phyloP scores from a whole-genome alignment of 2,329 filamentous ascomycete species.

The Calonectria montana region DNA sequence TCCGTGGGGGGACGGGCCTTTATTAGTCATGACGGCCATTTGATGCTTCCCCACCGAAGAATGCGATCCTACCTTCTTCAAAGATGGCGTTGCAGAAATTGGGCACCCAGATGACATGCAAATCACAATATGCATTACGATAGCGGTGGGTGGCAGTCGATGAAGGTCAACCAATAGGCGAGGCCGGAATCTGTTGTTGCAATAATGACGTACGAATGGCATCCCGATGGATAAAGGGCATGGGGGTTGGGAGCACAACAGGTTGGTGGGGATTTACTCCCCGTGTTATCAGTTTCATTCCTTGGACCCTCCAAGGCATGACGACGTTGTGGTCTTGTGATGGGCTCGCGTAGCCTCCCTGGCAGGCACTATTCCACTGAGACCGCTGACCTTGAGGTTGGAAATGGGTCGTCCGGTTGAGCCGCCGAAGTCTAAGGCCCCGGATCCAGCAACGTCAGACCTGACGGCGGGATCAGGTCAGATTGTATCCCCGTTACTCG shows the following conservation, averaged over 20 bases:
- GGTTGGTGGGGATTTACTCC: not conserved
- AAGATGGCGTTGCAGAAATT: conserved; percentile 11
- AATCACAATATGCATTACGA: not conserved
- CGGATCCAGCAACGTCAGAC: conserved; percentile 5
- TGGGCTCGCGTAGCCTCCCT: conserved; percentile 5
- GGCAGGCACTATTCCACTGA: not conserved
- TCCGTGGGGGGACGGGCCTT: not conserved
- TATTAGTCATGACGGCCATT: not conserved
- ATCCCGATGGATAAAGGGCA: not conserved
- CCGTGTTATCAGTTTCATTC: conserved; percentile 1
- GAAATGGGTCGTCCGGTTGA: conserved; percentile 16
- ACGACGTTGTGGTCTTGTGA: conserved; percentile 9
- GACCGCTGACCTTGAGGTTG: conserved; percentile 4
- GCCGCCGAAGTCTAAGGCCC: conserved; percentile 15
- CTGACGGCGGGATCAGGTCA: conserved; percentile 23
- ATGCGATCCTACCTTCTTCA: not conserved
- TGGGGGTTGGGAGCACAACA: conserved; percentile 1
- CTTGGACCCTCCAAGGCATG: not conserved
- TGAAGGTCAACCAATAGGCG: not conserved
- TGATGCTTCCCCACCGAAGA: not conserved
- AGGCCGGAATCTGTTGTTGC: not conserved
- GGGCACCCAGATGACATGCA: conserved; percentile 14
- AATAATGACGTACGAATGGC: conserved; percentile 3
- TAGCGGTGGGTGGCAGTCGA: not conserved
- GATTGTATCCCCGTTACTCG: conserved; percentile 16